Evolutionary conservation across 257 asterid genomes (phyloP).

Genomic region (Solanum clarkiae): DNA sequence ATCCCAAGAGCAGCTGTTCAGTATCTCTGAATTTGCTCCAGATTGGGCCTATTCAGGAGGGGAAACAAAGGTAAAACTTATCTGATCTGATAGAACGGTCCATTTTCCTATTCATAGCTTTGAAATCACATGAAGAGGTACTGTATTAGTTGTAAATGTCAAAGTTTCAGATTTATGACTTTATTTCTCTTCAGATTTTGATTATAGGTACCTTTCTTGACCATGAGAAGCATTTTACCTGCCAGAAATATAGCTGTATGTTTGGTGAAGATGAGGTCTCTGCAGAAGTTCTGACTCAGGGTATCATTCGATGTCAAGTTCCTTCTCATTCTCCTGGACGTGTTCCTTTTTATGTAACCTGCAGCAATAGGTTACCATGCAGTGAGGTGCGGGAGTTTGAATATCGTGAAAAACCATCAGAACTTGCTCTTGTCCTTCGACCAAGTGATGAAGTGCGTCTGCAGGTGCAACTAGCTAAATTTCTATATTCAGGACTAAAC

Average conservation of each 20-base stretch:
- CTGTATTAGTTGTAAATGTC: neutral
- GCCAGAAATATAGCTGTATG: conserved; percentile 16
- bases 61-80: conserved; percentile 10
- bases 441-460: conserved; percentile 8
- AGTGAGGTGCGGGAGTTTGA: conserved; percentile 22
- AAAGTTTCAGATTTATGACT: neutral
- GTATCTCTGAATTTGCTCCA: conserved; percentile 15
- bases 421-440: neutral
- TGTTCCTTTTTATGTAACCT: conserved; percentile 17
- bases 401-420: conserved; percentile 1
- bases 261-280: conserved; percentile 21
- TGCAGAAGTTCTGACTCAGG: conserved; percentile 7
- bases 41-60: conserved; percentile 14
- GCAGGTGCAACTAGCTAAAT: conserved; percentile 2
- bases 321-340: conserved; percentile 15
- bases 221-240: neutral
- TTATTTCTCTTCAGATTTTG: conserved; percentile 2
- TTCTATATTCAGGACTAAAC: conserved; percentile 7
- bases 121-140: neutral
- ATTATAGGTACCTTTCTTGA: conserved; percentile 12
- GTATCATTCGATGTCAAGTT: conserved; percentile 10
- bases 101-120: neutral
- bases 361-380: conserved; percentile 18
- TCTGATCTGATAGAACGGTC: neutral
- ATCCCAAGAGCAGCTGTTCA: conserved; percentile 10